Conservation (phyloP, 2,329 filamentous ascomycete species). For the Beauveria asiatica region DNA sequence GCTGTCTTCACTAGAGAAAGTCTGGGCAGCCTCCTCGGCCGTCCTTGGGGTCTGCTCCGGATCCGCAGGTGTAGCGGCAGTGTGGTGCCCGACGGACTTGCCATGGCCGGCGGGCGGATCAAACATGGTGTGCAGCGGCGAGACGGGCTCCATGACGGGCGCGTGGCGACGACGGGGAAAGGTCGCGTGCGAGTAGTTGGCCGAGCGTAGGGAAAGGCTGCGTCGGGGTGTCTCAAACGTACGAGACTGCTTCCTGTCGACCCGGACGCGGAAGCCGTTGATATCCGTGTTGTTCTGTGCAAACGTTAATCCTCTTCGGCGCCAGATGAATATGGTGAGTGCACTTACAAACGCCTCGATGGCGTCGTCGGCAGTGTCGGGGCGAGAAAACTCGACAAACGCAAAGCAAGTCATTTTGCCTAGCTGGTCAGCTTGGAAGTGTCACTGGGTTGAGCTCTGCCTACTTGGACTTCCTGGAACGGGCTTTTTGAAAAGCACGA, state of each 20-base stretch:
- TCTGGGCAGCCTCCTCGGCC: neutral
- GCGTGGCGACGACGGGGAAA: conserved; percentile 9
- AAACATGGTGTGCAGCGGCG: conserved; percentile 9
- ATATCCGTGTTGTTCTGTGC: conserved; percentile 25
- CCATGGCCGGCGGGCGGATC: neutral
- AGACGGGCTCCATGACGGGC: neutral
- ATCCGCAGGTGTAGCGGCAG: neutral
- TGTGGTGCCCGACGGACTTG: neutral
- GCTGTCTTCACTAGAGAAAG: neutral
- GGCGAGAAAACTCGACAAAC: conserved; percentile 32
- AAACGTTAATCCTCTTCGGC: neutral
- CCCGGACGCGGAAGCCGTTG: conserved; percentile 25
- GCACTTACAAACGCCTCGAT: conserved; percentile 28
- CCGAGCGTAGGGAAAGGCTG: neutral
- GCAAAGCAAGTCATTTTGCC: conserved; percentile 21
- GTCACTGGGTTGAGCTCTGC: neutral
- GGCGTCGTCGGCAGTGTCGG: conserved; percentile 29
- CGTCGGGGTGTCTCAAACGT: conserved; percentile 16
- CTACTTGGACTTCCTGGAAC: conserved; percentile 15
- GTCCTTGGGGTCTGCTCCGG: conserved; percentile 1
- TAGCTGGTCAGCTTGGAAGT: conserved; percentile 14
- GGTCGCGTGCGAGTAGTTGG: conserved; percentile 7
- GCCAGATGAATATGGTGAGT: neutral
- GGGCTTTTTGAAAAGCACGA: conserved; percentile 18
- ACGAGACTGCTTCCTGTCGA: conserved; percentile 29